Evolutionary conservation across 225 moss, liverwort and hornwort species (phyloP), one percentile per base, ranked within the genome.

Genomic region (Antitrichia curtipendula): DNA sequence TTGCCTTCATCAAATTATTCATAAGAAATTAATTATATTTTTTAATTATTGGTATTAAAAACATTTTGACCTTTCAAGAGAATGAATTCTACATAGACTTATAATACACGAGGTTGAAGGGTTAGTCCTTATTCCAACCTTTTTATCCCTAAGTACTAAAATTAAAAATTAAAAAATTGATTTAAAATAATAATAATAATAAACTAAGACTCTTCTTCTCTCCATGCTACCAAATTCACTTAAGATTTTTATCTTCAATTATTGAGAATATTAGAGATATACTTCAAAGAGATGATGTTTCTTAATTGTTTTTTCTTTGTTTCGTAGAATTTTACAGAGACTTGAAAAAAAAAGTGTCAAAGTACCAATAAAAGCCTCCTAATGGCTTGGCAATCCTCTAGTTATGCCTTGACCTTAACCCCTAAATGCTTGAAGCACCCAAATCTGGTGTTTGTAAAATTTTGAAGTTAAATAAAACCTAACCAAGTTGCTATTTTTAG

Each of bases 221-320:
- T 16, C 2, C 1, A 0, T 4, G 5, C 32, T 32, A 62, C 8
- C 5, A 16, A 0, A 62, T 0, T 5, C 9, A 34, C 32, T 32
- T 1, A 34, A 63, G 32, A 12, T 68, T 68, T 66, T 4, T 5
- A 68, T 38, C 4, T 19, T 36, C 22, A 12, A 66, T 22, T 66
- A 38, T 38, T 22, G 38, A 68, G 38, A 38, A 68, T 38, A 22
- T 23, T 38, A 38, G 12, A 13, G 7, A 66, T 66, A 66, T n/a
- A 12, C 1, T 21, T 66, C 7, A 7, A 21, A 12, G 2, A 2
- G 7, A 15, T 10, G 6, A 65, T 65, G 6, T 36, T 65, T 62
- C n/a, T n/a, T n/a, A n/a, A n/a, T n/a, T n/a, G n/a, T n/a, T 64
- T 32, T 13, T 58, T 32, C 8, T 18, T 9, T 34, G 3, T 64